A percentile compares a stretch with the other conserved stretches of the same genome.
phyloP scores from a whole-genome alignment of 192 early-diverging fungal genomes.

The Phycomyces blakesleeanus region DNA sequence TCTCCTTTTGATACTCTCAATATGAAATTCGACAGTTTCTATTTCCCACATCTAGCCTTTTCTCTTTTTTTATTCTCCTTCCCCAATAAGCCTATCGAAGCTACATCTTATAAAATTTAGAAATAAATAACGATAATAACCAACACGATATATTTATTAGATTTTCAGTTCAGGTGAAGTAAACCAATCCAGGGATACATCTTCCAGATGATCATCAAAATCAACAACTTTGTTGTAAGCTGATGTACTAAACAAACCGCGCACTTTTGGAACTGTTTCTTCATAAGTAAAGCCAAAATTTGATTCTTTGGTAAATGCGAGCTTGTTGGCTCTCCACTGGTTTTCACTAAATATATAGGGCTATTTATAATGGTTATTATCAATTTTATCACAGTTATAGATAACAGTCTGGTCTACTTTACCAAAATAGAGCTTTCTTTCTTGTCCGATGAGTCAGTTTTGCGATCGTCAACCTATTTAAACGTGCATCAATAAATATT shows the following conservation, averaged over 20 bases:
- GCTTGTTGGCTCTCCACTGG: constrained; percentile 47
- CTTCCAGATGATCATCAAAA: constrained; percentile 69
- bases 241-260: constrained; percentile 33
- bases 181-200: constrained; percentile 62
- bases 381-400: not conserved
- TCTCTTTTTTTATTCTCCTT: no score
- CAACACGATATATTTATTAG: not conserved
- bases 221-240: constrained; percentile 51
- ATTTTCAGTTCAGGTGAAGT: constrained; percentile 3
- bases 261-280: constrained; percentile 33
- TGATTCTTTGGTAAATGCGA: constrained; percentile 31
- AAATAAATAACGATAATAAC: not conserved
- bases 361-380: constrained; percentile 25
- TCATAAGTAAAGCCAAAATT: constrained; percentile 31
- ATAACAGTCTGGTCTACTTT: not conserved
- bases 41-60: no score
- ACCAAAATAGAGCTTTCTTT: constrained; percentile 11
- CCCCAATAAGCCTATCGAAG: no score
- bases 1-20: no score
- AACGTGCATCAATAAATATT: not conserved
- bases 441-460: not conserved
- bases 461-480: not conserved
- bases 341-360: constrained; percentile 47
- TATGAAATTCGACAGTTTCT: no score
- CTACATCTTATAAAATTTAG: no score